Conservation (phyloP, 306 rosid genomes). For the Quercus suber region DNA sequence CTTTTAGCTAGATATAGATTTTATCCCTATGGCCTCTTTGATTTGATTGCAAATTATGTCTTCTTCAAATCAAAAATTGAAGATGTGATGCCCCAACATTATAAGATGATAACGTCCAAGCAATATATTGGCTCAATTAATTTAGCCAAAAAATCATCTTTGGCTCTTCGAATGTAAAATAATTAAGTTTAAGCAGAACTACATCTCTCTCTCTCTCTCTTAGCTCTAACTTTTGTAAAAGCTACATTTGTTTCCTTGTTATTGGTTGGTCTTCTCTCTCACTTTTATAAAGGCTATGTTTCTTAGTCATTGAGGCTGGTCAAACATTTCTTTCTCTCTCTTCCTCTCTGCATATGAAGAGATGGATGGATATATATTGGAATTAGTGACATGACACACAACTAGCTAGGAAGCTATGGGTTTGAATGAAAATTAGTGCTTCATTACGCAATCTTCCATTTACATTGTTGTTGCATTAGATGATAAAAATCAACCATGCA, state of each 20-base stretch:
- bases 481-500: not conserved
- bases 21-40: not conserved
- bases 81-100: not conserved
- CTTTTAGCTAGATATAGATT: not conserved
- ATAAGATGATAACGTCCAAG: not conserved
- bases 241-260: not conserved
- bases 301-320: constrained; percentile 1
- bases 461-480: not conserved
- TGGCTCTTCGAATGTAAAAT: not conserved
- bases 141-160: not conserved
- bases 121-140: not conserved
- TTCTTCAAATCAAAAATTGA: not conserved
- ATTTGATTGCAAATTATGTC: not conserved
- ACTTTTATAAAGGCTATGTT: constrained; percentile 19
- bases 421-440: constrained; percentile 10
- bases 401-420: not conserved
- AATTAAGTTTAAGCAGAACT: not conserved
- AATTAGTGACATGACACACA: not conserved
- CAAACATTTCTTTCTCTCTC: constrained; percentile 11
- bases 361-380: not conserved
- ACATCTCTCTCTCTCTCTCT: not conserved
- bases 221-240: constrained; percentile 1
- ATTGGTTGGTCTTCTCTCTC: constrained; percentile 6
- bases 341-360: not conserved
- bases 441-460: constrained; percentile 23